A percentile compares a stretch with the other conserved stretches of the same genome.
Evolutionary conservation across 768 basidiomycete genomes (phyloP).

Genomic region (Hygrophorus russula): DNA sequence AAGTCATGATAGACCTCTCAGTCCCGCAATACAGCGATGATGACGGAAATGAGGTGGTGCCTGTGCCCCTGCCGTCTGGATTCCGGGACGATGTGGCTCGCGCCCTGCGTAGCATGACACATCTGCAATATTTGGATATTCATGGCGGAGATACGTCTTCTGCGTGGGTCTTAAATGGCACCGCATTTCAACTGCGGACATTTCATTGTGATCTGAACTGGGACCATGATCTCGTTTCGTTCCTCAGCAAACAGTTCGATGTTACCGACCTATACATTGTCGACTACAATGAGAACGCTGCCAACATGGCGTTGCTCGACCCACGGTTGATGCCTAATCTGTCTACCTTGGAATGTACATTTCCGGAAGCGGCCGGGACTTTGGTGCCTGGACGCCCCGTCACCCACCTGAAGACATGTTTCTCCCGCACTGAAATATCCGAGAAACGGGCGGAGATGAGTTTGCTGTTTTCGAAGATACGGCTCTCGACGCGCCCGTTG

Average conservation of each 20-base stretch:
- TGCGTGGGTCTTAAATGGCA: constrained; percentile 31
- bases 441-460: constrained; percentile 45
- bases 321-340: constrained; percentile 33
- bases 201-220: constrained; percentile 62
- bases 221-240: constrained; percentile 43
- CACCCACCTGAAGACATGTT: constrained; percentile 56
- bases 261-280: constrained; percentile 40
- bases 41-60: constrained; percentile 15
- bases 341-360: constrained; percentile 52
- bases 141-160: constrained; percentile 26
- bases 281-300: constrained; percentile 26
- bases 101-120: constrained; percentile 35
- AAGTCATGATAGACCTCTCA: constrained; percentile 37
- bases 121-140: constrained; percentile 43
- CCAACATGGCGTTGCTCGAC: constrained; percentile 18
- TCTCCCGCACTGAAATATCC: constrained; percentile 36
- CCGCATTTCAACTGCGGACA: constrained; percentile 41
- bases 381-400: constrained; percentile 50
- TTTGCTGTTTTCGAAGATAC: constrained; percentile 34
- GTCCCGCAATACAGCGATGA: constrained; percentile 19
- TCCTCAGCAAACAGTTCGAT: constrained; percentile 35
- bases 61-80: constrained; percentile 17
- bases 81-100: constrained; percentile 42
- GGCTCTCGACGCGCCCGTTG: constrained; percentile 30
- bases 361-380: constrained; percentile 48